Conservation (phyloP, 345 rosid genomes). For the Boechera retrofracta region DNA sequence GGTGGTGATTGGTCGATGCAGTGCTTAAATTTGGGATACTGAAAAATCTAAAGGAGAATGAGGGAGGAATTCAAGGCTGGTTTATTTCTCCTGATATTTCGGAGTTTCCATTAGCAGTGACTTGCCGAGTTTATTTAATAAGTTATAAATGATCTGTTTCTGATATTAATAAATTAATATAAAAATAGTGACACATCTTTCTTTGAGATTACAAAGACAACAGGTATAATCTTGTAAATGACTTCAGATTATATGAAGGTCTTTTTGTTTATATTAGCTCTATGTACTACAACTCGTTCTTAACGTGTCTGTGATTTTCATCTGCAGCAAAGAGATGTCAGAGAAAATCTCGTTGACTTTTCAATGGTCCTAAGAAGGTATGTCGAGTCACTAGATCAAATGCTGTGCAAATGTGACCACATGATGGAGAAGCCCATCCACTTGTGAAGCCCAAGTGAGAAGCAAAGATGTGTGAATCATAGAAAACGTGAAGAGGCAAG, state of each 20-base stretch:
- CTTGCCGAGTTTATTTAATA: not conserved
- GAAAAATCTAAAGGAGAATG: not conserved
- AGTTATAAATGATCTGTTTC: not conserved
- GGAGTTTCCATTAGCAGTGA: not conserved
- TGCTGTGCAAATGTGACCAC: conserved; percentile 43
- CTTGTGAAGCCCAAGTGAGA: conserved; percentile 46
- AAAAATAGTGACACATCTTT: conserved; percentile 11
- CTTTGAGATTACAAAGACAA: not conserved
- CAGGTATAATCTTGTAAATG: not conserved
- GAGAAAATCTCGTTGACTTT: conserved; percentile 15
- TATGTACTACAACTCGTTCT: not conserved
- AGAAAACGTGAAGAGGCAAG: conserved; percentile 37
- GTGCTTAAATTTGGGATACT: not conserved
- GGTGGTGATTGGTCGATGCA: not conserved
- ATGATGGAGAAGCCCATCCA: conserved; percentile 44
- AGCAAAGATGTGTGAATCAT: conserved; percentile 35
- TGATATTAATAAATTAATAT: not conserved
- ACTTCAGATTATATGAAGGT: conserved; percentile 11
- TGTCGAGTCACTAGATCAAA: conserved; percentile 53
- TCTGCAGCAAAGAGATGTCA: conserved; percentile 35
- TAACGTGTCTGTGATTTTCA: conserved; percentile 2
- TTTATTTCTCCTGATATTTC: not conserved
- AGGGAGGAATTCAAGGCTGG: not conserved
- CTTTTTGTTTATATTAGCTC: not conserved
- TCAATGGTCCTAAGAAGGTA: conserved; percentile 30